Base-by-base conservation (phyloP, 352 stramenopile species). In the Chrysophaeum taylorii region DNA sequence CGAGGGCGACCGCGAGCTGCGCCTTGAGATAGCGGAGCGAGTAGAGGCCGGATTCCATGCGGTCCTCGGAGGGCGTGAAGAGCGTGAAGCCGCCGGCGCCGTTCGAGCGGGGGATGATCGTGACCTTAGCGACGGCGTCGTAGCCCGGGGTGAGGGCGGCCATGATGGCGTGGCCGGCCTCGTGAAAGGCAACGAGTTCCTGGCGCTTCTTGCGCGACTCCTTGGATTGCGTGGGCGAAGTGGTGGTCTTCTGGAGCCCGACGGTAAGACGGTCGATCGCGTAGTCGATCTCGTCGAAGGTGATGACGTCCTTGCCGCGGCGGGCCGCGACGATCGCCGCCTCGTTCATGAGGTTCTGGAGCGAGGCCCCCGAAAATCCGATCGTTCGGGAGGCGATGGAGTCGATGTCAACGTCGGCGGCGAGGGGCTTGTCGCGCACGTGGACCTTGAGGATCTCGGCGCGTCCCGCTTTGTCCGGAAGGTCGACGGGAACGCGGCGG, bases 391-490 rank as follows among this genome's bases (percentile, higher is more conserved):
- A 69, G 29, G 82, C 78, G 57, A 91, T 81, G 36, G 80, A 78
- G 60, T 89, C 84, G 21, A 90, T 73, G 71, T 92, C 84, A 39
- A 90, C 82, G 76, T 90, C 85, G 0, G 79, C 76, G 72, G 86
- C 81, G 0, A 90, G 66, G 31, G 83, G 83, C 73, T 89, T 89
- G 36, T 82, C 80, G 45, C 84, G 78, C 23, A 89, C 84, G 80
- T 98, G 96, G 43, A 98, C 92, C 45, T 96, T 86, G 29, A 98
- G 83, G 68, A 98, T 98, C 36, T 82, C 84, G 29, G 90, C 87
- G 33, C 92, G 87, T 9, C 91, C 92, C 38, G 88, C 89, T 48
- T 85, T 83, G 74, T 98, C 90, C 0, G 93, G 91, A 5, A 97
- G 76, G 33, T 94, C 90, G 1, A 98, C 92, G 52, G 93, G 94